Conservation (phyloP, 306 rosid species). For the Heteromeles arbutifolia region DNA sequence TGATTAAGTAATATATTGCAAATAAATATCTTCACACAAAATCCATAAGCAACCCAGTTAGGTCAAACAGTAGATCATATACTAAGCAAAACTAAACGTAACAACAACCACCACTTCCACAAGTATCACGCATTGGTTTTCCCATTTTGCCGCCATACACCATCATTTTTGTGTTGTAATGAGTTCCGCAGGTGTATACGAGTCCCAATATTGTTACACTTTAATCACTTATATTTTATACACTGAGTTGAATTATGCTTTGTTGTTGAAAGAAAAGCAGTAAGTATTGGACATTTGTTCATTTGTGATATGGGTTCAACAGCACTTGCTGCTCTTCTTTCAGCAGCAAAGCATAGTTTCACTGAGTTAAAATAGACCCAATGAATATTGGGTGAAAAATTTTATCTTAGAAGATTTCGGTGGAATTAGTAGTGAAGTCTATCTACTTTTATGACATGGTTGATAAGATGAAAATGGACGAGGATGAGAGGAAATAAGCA, state of each 20-base stretch:
- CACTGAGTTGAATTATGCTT: not conserved
- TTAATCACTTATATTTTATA: too few relatives aligned
- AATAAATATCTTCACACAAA: not conserved
- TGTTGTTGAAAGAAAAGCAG: fast-evolving
- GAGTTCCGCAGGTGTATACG: too few relatives aligned
- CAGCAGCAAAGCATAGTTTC: too few relatives aligned
- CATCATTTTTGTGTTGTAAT: not conserved
- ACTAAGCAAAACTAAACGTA: not conserved
- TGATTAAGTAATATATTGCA: not conserved
- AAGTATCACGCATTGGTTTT: not conserved
- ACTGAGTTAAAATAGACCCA: not conserved
- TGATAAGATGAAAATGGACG: too few relatives aligned
- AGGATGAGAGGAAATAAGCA: too few relatives aligned
- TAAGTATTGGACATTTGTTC: too few relatives aligned
- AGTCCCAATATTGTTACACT: not conserved
- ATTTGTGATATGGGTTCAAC: too few relatives aligned
- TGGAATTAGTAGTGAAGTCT: too few relatives aligned
- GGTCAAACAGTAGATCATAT: not conserved
- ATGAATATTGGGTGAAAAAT: too few relatives aligned
- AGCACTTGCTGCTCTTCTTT: too few relatives aligned
- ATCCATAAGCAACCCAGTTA: not conserved
- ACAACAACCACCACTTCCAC: not conserved
- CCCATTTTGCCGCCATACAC: not conserved
- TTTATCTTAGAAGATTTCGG: too few relatives aligned
- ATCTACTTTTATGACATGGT: not conserved